Conservation (phyloP, 306 rosid species). For the Gleditsia sinensis region DNA sequence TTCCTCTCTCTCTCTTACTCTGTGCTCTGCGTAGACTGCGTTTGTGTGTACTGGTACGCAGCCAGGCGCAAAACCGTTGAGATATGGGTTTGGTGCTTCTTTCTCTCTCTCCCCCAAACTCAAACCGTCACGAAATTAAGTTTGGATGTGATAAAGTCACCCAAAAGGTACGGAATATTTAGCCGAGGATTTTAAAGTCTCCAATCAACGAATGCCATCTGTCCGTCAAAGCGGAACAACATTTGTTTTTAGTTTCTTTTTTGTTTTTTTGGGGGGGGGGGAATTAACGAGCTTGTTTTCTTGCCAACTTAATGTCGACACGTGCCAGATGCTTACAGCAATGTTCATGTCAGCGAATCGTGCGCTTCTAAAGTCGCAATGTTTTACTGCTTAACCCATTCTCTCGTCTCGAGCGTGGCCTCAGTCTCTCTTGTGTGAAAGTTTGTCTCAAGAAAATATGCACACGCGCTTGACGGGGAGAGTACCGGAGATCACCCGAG, state of each 20-base stretch:
- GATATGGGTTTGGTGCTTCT: neutral
- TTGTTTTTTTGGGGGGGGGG: too few relatives aligned
- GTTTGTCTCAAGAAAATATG: neutral
- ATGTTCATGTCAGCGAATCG: neutral
- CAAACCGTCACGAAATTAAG: constrained; percentile 26
- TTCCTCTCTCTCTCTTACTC: too few relatives aligned
- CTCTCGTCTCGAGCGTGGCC: too few relatives aligned
- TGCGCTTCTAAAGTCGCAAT: neutral
- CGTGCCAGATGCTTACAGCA: neutral
- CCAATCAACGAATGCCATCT: neutral
- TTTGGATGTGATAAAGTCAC: constrained; percentile 20
- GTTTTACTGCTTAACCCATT: too few relatives aligned
- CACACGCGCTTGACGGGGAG: neutral
- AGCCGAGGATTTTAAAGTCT: neutral
- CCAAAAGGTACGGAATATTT: neutral
- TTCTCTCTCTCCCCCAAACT: neutral
- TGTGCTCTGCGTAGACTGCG: too few relatives aligned
- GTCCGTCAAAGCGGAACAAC: neutral
- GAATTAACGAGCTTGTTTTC: neutral
- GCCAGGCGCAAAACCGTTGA: constrained; percentile 35
- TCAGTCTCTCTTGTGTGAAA: neutral
- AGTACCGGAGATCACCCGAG: too few relatives aligned
- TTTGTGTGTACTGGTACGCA: too few relatives aligned
- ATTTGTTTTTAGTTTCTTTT: neutral
- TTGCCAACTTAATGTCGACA: neutral